Evolutionary conservation across 345 rosid species (phyloP), one percentile per base, ranked within the genome.

Genomic region (Populus nigra): DNA sequence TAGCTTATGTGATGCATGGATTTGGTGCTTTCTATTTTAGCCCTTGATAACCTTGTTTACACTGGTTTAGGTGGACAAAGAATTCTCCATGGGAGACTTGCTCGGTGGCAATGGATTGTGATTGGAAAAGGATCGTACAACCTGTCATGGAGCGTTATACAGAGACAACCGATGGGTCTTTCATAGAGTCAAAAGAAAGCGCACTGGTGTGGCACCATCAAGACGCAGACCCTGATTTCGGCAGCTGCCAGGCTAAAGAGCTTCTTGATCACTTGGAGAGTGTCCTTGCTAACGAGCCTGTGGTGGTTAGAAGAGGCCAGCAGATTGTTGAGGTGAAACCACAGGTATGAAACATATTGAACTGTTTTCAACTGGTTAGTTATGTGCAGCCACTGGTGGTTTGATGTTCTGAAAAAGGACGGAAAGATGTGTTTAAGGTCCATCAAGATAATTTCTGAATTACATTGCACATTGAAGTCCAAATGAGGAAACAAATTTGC

Each of bases 121-220:
- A 83, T 10, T 93, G 98, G 98, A 91, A 87, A 74, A 85, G 76
- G 80, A 87, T 90, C 55, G 97, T 85, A 4, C 84, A 88, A 63
- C 98, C 98, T 45, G 93, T 93, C 75, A 91, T 93, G 94, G 81
- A 86, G 77, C 90, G 86, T 50, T 93, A 93, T 67, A 89, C 81
- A 0, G 97, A 91, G 77, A 75, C 94, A 62, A 93, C 98, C 0
- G 98, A 93, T 84, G 98, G 98, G 17, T 93, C 98, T 7, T 89
- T 74, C 74, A 88, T 93, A 66, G 98, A 93, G 78, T 84, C 81
- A 66, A 93, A 93, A 84, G 94, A 93, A 82, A 88, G 88, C 79
- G 98, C 94, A 61, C 38, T 93, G 77, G 97, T 93, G 70, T 93
- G 98, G 98, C 97, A 93, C 76, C 87, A 91, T 81, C 89, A 86